phyloP scores from a whole-genome alignment of 2,329 filamentous ascomycete species.

The Sporothrix luriei region DNA sequence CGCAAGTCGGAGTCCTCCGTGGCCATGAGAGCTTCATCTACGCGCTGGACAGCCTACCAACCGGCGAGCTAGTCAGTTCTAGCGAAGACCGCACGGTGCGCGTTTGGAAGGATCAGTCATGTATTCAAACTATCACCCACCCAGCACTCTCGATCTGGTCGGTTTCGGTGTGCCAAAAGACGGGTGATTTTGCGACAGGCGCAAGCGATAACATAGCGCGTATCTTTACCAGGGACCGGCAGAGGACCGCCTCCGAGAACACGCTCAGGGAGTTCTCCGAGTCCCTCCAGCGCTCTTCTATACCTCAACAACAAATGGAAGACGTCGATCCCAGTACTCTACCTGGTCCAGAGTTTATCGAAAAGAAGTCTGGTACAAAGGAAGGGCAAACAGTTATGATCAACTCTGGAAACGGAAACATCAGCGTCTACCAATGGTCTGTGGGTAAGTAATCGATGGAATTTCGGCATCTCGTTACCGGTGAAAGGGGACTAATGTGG shows the following conservation, averaged over 20 bases:
- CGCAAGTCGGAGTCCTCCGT: slow-evolving; percentile 73
- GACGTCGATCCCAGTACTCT: slow-evolving; percentile 86
- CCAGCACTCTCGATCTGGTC: slow-evolving; percentile 96
- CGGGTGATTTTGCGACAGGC: slow-evolving; percentile 90
- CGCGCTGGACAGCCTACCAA: slow-evolving; percentile 72
- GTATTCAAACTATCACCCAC: slow-evolving; percentile 93
- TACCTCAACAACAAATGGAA: slow-evolving; percentile 80
- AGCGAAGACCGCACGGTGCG: slow-evolving; percentile 93
- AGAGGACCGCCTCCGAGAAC: slow-evolving; percentile 69
- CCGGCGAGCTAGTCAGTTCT: slow-evolving; percentile 85
- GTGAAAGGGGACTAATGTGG: not conserved
- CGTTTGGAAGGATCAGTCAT: slow-evolving; percentile 81
- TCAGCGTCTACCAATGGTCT: slow-evolving; percentile 91
- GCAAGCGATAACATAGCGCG: slow-evolving; percentile 85
- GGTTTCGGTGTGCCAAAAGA: slow-evolving; percentile 78
- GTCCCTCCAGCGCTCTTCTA: slow-evolving; percentile 77
- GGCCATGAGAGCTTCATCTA: slow-evolving; percentile 98
- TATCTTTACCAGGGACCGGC: slow-evolving; percentile 74
- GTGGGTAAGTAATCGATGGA: slow-evolving; percentile 42
- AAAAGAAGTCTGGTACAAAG: slow-evolving; percentile 82
- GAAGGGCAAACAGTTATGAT: slow-evolving; percentile 96
- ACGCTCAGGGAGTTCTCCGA: slow-evolving; percentile 76
- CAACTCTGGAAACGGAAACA: slow-evolving; percentile 73
- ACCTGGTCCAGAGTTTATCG: slow-evolving; percentile 83
- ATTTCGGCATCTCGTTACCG: not conserved